These are phyloP conservation scores for Syzygium oleosum DNA, from an alignment of 345 rosid genomes.

Conservation along the genomic window DNA sequence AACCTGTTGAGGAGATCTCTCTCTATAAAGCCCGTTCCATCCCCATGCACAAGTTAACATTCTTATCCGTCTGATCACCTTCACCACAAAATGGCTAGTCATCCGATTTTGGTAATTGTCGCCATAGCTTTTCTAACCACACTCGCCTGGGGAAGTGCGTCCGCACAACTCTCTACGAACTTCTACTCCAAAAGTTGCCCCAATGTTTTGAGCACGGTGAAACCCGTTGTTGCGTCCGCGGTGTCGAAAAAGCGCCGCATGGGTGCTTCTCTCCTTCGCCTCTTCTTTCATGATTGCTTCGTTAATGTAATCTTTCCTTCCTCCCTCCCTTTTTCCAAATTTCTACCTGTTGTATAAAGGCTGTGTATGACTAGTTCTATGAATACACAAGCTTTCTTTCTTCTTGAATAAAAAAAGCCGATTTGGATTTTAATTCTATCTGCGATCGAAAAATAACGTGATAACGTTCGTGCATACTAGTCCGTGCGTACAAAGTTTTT, in stretches of 20 bases:
- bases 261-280: slow-evolving; percentile 81
- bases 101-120: background rate
- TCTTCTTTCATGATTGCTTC: slow-evolving; percentile 89
- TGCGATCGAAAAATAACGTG: background rate
- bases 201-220: slow-evolving; percentile 33
- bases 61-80: background rate
- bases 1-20: background rate
- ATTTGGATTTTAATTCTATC: background rate
- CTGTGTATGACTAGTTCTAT: background rate
- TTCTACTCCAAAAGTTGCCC: slow-evolving; percentile 77
- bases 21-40: background rate
- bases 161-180: slow-evolving; percentile 58
- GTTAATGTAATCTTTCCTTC: slow-evolving; percentile 45
- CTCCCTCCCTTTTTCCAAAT: background rate
- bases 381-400: background rate
- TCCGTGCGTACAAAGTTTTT: background rate
- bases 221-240: slow-evolving; percentile 42
- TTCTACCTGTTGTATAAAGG: background rate
- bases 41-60: background rate
- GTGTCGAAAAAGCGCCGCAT: slow-evolving; percentile 42
- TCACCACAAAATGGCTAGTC: background rate
- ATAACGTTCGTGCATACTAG: background rate
- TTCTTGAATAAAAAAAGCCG: background rate
- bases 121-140: background rate
- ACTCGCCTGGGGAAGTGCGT: background rate